These are phyloP conservation scores for Lactarius sp. DNA, from an alignment of 768 basidiomycete genomes.

Conservation along the genomic window DNA sequence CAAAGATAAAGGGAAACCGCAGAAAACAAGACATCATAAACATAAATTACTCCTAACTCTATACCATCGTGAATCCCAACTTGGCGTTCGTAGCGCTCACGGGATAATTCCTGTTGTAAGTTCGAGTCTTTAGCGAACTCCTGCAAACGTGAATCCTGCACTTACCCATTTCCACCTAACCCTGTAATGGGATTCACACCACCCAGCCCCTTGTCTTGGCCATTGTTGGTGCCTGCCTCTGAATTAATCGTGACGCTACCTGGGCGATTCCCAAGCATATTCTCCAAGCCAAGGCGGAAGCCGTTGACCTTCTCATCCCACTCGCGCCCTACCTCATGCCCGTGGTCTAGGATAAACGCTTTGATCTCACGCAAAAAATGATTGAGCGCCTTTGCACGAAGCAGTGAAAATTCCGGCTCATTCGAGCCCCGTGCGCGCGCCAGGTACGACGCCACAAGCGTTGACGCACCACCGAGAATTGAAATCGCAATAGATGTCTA, in stretches of 20 bases:
- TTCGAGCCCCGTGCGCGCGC: slow-evolving; percentile 64
- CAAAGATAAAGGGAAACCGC: neutral
- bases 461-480: slow-evolving; percentile 55
- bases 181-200: neutral
- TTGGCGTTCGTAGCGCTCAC: neutral
- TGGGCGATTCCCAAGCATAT: slow-evolving; percentile 40
- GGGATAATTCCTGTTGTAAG: neutral
- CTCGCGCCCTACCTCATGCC: slow-evolving; percentile 36
- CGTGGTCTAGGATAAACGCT: slow-evolving; percentile 56
- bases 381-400: slow-evolving; percentile 55
- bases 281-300: slow-evolving; percentile 43
- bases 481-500: slow-evolving; percentile 39
- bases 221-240: neutral
- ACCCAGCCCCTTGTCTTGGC: neutral
- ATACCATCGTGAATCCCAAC: neutral
- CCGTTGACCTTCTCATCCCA: slow-evolving; percentile 30
- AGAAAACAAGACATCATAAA: no score
- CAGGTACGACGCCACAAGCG: slow-evolving; percentile 65
- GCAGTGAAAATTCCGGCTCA: slow-evolving; percentile 62
- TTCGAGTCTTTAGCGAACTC: neutral
- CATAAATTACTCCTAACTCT: neutral
- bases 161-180: neutral
- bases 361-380: slow-evolving; percentile 59
- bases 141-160: neutral
- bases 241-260: slow-evolving; percentile 18